Conservation (phyloP, 768 basidiomycete species). For the Leccinum longicurvipes region DNA sequence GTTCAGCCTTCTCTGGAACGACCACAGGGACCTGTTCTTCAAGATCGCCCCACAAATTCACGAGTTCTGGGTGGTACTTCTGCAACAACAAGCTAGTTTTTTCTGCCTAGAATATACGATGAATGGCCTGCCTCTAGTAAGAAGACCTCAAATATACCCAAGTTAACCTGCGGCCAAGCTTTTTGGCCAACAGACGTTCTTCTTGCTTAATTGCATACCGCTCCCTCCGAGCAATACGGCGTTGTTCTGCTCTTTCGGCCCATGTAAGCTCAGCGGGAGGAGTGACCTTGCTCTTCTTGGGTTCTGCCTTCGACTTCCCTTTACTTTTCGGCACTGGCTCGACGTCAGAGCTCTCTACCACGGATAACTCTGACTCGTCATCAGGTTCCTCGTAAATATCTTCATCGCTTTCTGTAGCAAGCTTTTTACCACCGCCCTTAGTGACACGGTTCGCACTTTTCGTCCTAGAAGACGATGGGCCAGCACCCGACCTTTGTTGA, state of each 20-base stretch:
- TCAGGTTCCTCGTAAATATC: conserved; percentile 6
- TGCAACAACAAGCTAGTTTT: conserved; percentile 60
- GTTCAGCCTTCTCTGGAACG: conserved; percentile 66
- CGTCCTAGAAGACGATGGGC: conserved; percentile 34
- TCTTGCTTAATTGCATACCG: conserved; percentile 39
- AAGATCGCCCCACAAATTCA: conserved; percentile 85
- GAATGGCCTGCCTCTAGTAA: conserved; percentile 5
- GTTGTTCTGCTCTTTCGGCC: conserved; percentile 7
- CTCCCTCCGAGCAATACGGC: conserved; percentile 19
- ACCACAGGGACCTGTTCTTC: conserved; percentile 57
- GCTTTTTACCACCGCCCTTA: conserved; percentile 19
- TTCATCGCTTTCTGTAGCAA: conserved; percentile 8
- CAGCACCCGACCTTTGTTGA: conserved; percentile 30
- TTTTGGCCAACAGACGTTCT: conserved; percentile 45
- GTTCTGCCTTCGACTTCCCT: conserved; percentile 30
- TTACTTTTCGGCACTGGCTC: conserved; percentile 30
- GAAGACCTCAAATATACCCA: conserved; percentile 42
- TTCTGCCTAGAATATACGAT: conserved; percentile 55
- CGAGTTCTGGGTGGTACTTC: conserved; percentile 75
- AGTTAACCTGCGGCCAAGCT: conserved; percentile 74
- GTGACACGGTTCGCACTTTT: conserved; percentile 45
- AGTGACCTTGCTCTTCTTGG: conserved; percentile 12
- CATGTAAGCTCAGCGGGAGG: conserved; percentile 5
- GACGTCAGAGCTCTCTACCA: conserved; percentile 11
- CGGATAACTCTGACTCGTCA: conserved; percentile 9